These are phyloP conservation scores for Trametes hirsuta DNA, from an alignment of 1,284 basidiomycete genomes.

Conservation along the genomic window DNA sequence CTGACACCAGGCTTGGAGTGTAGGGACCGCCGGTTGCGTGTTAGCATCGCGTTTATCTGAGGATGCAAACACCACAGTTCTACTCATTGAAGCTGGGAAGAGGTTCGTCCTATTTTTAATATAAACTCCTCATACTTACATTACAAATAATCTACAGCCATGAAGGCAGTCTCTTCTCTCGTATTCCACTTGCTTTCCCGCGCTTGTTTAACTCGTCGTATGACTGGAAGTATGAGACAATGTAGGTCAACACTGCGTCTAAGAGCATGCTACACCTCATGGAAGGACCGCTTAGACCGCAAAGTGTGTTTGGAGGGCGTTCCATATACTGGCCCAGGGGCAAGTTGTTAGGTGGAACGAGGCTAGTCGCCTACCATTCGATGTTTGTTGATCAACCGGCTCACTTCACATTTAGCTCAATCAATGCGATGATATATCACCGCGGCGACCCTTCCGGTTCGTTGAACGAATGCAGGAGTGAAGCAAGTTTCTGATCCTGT, in stretches of 20 bases:
- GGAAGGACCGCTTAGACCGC: conserved; percentile 12
- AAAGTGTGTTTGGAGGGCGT: conserved; percentile 18
- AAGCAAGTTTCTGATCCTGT: background rate
- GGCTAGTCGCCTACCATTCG: conserved; percentile 1
- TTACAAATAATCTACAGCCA: conserved; percentile 7
- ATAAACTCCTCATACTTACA: background rate
- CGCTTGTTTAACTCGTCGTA: conserved; percentile 12
- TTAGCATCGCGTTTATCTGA: conserved; percentile 29
- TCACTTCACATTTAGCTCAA: conserved; percentile 5
- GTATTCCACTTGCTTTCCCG: conserved; percentile 21
- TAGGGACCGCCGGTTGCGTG: conserved; percentile 40
- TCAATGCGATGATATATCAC: conserved; percentile 26
- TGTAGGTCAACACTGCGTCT: background rate
- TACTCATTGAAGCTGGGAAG: conserved; percentile 51
- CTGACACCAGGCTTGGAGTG: background rate
- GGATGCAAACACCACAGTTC: conserved; percentile 19
- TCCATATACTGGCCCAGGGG: conserved; percentile 21
- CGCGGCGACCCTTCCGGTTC: conserved; percentile 24
- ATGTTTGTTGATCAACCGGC: background rate
- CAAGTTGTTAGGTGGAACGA: conserved; percentile 24
- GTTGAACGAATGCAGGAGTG: background rate
- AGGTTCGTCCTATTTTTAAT: conserved; percentile 2
- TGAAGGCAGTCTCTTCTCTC: conserved; percentile 14
- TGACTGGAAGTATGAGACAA: conserved; percentile 22
- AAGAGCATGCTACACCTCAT: background rate